Conservation (phyloP, 352 stramenopile genomes). For the Thraustochytrium sp. region DNA sequence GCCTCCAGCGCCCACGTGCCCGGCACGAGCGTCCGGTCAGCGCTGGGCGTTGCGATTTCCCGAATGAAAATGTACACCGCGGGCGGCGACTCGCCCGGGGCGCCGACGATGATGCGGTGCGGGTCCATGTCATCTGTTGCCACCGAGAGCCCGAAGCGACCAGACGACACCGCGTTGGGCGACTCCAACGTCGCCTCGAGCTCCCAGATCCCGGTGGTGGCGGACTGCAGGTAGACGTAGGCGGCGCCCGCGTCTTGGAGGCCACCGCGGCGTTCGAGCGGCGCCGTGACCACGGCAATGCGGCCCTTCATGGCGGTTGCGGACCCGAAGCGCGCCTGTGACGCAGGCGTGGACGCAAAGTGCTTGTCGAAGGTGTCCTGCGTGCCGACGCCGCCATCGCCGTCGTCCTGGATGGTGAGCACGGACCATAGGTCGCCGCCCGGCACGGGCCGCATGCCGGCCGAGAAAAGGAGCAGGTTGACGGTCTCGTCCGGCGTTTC, state of each 20-base stretch:
- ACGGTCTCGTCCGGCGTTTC: constrained; percentile 40
- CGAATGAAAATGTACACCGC: constrained; percentile 32
- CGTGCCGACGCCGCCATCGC: constrained; percentile 19
- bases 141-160: constrained; percentile 25
- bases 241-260: not conserved
- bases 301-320: not conserved
- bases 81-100: constrained; percentile 20
- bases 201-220: constrained; percentile 8
- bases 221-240: constrained; percentile 17
- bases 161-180: not conserved
- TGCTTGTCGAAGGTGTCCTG: constrained; percentile 37
- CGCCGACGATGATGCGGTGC: constrained; percentile 35
- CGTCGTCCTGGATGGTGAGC: constrained; percentile 38
- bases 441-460: constrained; percentile 20
- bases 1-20: constrained; percentile 21
- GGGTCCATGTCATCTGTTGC: not conserved
- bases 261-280: not conserved
- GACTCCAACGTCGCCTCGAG: constrained; percentile 22
- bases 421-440: constrained; percentile 17
- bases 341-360: not conserved
- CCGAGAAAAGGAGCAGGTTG: constrained; percentile 4
- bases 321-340: constrained; percentile 18
- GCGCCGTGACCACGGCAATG: not conserved
- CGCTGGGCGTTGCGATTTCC: not conserved
- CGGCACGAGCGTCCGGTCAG: not conserved